These are phyloP conservation scores for Pseudogymnoascus sp. DNA, from an alignment of 2,329 filamentous ascomycete genomes.

Conservation along the genomic window DNA sequence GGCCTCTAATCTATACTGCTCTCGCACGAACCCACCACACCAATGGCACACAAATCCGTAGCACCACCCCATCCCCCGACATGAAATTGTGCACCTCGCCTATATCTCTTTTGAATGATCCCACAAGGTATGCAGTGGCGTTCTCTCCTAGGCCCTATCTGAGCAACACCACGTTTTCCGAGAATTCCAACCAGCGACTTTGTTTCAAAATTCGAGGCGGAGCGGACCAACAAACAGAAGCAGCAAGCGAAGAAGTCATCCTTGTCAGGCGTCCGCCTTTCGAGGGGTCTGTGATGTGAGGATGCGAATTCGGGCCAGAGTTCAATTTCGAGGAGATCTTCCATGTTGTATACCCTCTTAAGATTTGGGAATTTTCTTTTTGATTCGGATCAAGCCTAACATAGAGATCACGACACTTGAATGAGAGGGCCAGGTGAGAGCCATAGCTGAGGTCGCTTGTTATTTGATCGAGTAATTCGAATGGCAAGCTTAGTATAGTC, in stretches of 20 bases:
- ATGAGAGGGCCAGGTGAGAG: background rate
- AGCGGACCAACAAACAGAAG: background rate
- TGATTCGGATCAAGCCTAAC: background rate
- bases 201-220: background rate
- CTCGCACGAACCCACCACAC: background rate
- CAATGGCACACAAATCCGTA: background rate
- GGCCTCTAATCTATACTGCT: background rate
- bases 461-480: background rate
- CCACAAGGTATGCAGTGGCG: background rate
- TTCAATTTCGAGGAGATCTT: background rate
- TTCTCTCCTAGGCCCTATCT: accelerated
- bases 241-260: background rate
- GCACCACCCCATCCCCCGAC: background rate
- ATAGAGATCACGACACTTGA: background rate
- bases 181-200: background rate
- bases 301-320: background rate
- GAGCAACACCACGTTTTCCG: background rate
- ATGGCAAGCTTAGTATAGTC: background rate
- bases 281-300: background rate
- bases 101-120: background rate
- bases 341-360: too few relatives aligned
- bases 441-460: background rate
- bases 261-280: background rate
- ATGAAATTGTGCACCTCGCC: background rate
- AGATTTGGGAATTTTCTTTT: too few relatives aligned